Conservation (phyloP, 1,139 yeast species). For the Kazachstania sp. region DNA sequence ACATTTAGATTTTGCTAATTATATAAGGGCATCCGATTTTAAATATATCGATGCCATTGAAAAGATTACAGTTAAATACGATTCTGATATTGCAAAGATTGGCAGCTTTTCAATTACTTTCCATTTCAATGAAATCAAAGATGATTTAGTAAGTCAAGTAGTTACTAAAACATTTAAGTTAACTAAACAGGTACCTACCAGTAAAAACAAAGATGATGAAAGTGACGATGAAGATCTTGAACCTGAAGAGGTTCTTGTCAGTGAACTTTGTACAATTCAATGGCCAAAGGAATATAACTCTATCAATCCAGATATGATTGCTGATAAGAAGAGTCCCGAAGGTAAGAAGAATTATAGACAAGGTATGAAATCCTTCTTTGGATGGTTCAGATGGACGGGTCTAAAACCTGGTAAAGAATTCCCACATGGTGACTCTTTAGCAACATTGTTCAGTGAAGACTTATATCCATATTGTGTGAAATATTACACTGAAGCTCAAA, state of each 20-base stretch:
- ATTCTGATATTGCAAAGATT: slow-evolving; percentile 10
- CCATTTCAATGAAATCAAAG: slow-evolving; percentile 36
- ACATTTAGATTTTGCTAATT: slow-evolving; percentile 69
- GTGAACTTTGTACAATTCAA: slow-evolving; percentile 41
- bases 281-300: slow-evolving; percentile 55
- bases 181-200: slow-evolving; percentile 17
- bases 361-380: slow-evolving; percentile 68
- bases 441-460: slow-evolving; percentile 55
- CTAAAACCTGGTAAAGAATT: slow-evolving; percentile 63
- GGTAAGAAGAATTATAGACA: slow-evolving; percentile 54
- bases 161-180: slow-evolving; percentile 48
- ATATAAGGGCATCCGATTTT: slow-evolving; percentile 56
- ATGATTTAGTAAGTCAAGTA: slow-evolving; percentile 42
- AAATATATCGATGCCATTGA: slow-evolving; percentile 54
- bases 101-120: slow-evolving; percentile 49
- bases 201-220: slow-evolving; percentile 17
- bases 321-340: slow-evolving; percentile 37
- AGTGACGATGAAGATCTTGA: slow-evolving; percentile 42
- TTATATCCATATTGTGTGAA: slow-evolving; percentile 64
- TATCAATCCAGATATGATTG: slow-evolving; percentile 45
- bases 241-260: slow-evolving; percentile 36
- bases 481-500: slow-evolving; percentile 58
- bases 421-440: slow-evolving; percentile 62
- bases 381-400: slow-evolving; percentile 75
- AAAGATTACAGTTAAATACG: slow-evolving; percentile 48